phyloP scores from a whole-genome alignment of 202 grass and related monocot species.

The Saccharum hybrid region DNA sequence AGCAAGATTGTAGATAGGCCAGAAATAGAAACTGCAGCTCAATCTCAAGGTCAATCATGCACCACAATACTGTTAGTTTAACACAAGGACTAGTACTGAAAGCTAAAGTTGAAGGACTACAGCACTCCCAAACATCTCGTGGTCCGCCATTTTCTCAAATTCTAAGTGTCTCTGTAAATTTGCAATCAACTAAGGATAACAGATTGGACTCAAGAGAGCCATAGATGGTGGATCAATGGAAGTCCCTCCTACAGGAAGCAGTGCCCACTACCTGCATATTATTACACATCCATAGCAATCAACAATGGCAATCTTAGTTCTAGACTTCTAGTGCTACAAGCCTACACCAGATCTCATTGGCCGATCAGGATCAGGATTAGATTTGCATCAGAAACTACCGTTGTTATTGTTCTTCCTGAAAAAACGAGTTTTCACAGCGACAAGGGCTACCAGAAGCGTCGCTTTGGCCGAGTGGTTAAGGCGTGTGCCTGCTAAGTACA shows the following conservation, averaged over 20 bases:
- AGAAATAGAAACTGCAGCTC: not conserved
- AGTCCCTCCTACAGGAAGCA: not conserved
- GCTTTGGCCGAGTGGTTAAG: slow-evolving; percentile 91
- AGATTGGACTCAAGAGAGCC: not conserved
- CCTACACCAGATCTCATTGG: not conserved
- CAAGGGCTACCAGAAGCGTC: not conserved
- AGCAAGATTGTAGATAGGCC: not conserved
- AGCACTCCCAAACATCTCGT: not conserved
- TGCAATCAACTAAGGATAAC: not conserved
- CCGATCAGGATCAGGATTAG: not conserved
- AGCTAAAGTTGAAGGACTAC: not conserved
- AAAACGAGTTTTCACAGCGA: rapidly evolving
- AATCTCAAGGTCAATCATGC: not conserved
- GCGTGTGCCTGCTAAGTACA: slow-evolving; percentile 96
- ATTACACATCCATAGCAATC: not conserved
- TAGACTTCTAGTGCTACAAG: not conserved
- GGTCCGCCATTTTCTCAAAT: not conserved
- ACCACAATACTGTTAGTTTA: not conserved
- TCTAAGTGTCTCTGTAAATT: not conserved
- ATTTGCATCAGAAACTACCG: not conserved
- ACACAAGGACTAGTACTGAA: not conserved
- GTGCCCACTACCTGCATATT: not conserved
- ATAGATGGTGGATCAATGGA: not conserved
- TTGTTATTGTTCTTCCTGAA: not conserved
- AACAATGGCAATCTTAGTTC: not conserved